Conservation (phyloP, 1,284 basidiomycete species). For the Fistulina hepatica region DNA sequence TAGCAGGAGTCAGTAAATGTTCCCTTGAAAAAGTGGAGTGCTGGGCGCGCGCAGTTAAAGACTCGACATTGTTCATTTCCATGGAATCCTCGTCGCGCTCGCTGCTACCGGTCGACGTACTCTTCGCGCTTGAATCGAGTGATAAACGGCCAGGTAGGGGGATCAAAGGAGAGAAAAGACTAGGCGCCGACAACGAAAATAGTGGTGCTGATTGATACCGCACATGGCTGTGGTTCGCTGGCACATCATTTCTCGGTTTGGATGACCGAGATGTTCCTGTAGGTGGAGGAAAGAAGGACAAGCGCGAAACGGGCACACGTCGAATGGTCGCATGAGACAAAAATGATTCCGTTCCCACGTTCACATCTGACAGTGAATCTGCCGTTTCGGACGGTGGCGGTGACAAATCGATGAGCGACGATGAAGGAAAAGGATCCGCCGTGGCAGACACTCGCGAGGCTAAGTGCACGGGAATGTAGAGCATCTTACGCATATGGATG, state of each 20-base stretch:
- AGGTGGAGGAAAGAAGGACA: slow-evolving; percentile 51
- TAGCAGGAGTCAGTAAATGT: background rate
- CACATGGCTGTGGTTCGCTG: slow-evolving; percentile 16
- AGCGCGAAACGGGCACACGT: slow-evolving; percentile 39
- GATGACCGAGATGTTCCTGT: slow-evolving; percentile 9
- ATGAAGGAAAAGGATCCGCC: too few relatives aligned
- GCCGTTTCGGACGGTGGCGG: slow-evolving; percentile 10
- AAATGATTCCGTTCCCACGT: slow-evolving; percentile 1
- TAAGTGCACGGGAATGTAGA: slow-evolving; percentile 66
- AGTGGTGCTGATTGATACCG: slow-evolving; percentile 14
- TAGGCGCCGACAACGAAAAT: slow-evolving; percentile 21
- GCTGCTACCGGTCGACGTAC: slow-evolving; percentile 37
- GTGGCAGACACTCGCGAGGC: slow-evolving; percentile 26
- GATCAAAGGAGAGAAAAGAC: slow-evolving; percentile 33
- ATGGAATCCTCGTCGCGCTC: too few relatives aligned
- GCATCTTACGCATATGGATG: slow-evolving; percentile 72
- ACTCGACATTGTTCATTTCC: too few relatives aligned
- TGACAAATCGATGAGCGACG: slow-evolving; percentile 8
- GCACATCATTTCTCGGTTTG: slow-evolving; percentile 14
- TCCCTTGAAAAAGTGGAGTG: too few relatives aligned
- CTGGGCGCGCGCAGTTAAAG: too few relatives aligned
- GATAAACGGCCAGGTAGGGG: slow-evolving; percentile 41
- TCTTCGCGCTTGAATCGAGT: slow-evolving; percentile 32
- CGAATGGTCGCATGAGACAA: slow-evolving; percentile 26
- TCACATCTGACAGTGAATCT: too few relatives aligned